Evolutionary conservation across 768 basidiomycete species (phyloP), one percentile per base, ranked within the genome.

Genomic region (Lentinula aciculospora): DNA sequence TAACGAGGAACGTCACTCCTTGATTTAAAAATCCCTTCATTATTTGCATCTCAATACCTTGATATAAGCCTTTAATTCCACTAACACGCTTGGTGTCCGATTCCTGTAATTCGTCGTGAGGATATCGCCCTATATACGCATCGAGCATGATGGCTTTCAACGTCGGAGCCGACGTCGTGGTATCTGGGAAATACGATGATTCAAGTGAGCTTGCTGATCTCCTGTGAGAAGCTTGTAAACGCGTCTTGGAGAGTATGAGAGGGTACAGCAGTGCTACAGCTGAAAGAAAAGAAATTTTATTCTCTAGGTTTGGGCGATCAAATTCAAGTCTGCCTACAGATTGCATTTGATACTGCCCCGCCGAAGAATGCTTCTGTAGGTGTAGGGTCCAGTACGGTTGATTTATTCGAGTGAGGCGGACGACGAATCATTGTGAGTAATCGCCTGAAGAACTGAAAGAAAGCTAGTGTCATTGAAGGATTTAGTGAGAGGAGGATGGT

Each of bases 161-260:
- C 23, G 58, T 64, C 31, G 29, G 62, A 1, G 21, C 58, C 60
- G 29, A 58, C 32, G 32, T 9, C 13, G 32, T n/a, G n/a, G n/a
- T n/a, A 59, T 3, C 62, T 45, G 29, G 60, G 47, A 23, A 69
- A 65, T 19, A 51, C 44, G 42, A 71, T 62, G 23, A 66, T 82
- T 58, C 63, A 76, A 64, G 67, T 76, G 65, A 71, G 78, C 28
- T 9, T 8, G 23, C 3, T 27, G 31, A 31, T n/a, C 4, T 61
- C 54, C 42, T 61, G 54, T 44, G 67, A 36, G 72, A 67, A 15
- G 68, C 71, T 58, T 80, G 81, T 4, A 79, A 70, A 4, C 80
- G 76, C 19, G 79, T 82, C 69, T 85, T 86, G 17, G 82, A 80
- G 17, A 85, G 74, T 19, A 85, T 81, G 28, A 85, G 71, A 0